Conservation (phyloP, 176 grass and related monocot genomes). For the Zea luxurians region DNA sequence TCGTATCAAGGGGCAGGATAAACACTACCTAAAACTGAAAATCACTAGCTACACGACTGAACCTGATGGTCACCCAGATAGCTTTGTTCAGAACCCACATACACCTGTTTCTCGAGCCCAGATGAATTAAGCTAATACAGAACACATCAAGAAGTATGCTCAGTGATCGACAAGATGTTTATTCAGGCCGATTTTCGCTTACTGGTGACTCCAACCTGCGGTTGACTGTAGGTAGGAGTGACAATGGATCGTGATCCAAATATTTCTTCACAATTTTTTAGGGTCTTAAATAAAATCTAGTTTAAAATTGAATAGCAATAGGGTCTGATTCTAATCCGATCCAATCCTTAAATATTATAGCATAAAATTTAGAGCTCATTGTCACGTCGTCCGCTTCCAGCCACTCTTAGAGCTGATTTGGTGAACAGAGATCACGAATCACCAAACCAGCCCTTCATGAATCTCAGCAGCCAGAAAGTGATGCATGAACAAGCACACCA, state of each 20-base stretch:
- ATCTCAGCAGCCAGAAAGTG: not conserved
- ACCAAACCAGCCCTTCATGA: too few species aligned
- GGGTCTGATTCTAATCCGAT: too few species aligned
- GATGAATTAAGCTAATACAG: constrained; percentile 7
- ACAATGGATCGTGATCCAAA: too few species aligned
- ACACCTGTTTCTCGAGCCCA: not conserved
- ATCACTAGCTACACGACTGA: not conserved
- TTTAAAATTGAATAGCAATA: too few species aligned
- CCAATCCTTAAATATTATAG: too few species aligned
- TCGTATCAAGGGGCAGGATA: not conserved
- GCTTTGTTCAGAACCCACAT: not conserved
- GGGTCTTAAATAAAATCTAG: too few species aligned
- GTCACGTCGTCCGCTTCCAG: too few species aligned
- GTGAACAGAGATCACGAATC: too few species aligned
- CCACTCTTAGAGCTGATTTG: not conserved
- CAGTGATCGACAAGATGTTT: not conserved
- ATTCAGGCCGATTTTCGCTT: not conserved
- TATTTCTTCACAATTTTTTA: too few species aligned
- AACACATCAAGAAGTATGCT: not conserved
- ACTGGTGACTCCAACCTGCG: not conserved
- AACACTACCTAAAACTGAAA: not conserved
- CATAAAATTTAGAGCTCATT: too few species aligned
- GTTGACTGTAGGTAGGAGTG: not conserved
- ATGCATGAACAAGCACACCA: constrained; percentile 1
- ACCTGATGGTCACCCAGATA: not conserved